Conservation (phyloP, 2,329 filamentous ascomycete genomes). For the Corniculantispora saksenae region DNA sequence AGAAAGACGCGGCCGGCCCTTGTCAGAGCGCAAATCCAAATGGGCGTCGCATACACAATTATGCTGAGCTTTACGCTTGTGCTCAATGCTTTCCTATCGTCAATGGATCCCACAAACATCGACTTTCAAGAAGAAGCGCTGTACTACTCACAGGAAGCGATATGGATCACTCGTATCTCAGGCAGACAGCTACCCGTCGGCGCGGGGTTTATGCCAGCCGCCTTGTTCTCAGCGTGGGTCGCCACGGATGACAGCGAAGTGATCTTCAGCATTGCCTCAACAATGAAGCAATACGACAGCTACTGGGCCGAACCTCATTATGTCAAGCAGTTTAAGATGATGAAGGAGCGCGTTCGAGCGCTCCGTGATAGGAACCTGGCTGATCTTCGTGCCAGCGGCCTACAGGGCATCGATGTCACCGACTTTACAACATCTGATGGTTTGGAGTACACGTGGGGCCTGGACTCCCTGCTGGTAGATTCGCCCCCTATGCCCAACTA, state of each 20-base stretch:
- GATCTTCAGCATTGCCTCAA: conserved; percentile 11
- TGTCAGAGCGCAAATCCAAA: conserved; percentile 14
- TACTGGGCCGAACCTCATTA: conserved; percentile 24
- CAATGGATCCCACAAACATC: conserved; percentile 22
- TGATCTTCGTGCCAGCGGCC: background rate
- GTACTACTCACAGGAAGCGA: conserved; percentile 25
- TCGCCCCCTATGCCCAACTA: background rate
- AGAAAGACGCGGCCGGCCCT: background rate
- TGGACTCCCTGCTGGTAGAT: background rate
- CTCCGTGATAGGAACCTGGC: background rate
- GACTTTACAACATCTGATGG: conserved; percentile 7
- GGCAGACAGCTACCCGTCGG: conserved; percentile 29
- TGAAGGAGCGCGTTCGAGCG: conserved; percentile 13
- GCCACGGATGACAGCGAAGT: conserved; percentile 30
- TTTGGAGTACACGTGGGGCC: background rate
- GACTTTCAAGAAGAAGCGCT: conserved; percentile 23
- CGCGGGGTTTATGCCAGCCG: conserved; percentile 29
- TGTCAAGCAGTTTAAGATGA: conserved; percentile 1
- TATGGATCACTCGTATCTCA: conserved; percentile 26
- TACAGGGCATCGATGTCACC: conserved; percentile 2
- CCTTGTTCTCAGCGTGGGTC: conserved; percentile 29
- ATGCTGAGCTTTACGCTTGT: conserved; percentile 26
- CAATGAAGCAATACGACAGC: conserved; percentile 25
- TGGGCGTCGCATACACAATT: conserved; percentile 22
- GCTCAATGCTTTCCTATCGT: conserved; percentile 28